Conservation (phyloP, 768 basidiomycete genomes). For the Xerocomus potaroensis region DNA sequence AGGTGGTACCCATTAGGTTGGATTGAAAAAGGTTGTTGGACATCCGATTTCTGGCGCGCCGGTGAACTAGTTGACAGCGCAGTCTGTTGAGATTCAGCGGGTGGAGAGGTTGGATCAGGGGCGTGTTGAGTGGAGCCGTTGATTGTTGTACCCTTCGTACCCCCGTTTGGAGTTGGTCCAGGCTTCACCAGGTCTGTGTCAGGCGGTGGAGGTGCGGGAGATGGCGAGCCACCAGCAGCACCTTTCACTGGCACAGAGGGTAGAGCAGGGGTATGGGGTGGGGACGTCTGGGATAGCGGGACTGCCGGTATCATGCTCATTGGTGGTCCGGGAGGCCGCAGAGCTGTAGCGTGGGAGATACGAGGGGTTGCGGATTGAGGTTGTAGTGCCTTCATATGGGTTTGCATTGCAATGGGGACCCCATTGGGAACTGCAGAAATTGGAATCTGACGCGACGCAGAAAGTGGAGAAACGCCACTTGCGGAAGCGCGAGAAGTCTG, state of each 20-base stretch:
- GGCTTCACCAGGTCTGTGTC: constrained; percentile 38
- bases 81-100: constrained; percentile 21
- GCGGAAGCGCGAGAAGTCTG: constrained; percentile 20
- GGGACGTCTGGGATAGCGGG: constrained; percentile 30
- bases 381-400: constrained; percentile 59
- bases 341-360: constrained; percentile 44
- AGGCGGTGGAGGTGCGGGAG: constrained; percentile 38
- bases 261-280: constrained; percentile 29
- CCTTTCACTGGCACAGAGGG: constrained; percentile 32
- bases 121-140: constrained; percentile 25
- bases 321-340: constrained; percentile 31
- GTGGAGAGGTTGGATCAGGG: constrained; percentile 11
- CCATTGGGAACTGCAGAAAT: constrained; percentile 36
- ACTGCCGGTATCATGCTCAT: constrained; percentile 30
- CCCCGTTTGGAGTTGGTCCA: constrained; percentile 16
- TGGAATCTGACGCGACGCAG: constrained; percentile 20
- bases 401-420: constrained; percentile 54
- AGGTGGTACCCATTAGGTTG: constrained; percentile 48
- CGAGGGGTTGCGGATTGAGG: constrained; percentile 49
- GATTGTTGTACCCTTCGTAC: constrained; percentile 29
- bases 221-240: constrained; percentile 25
- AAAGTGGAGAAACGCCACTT: constrained; percentile 26
- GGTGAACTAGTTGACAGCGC: constrained; percentile 33
- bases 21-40: constrained; percentile 38
- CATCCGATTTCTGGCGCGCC: constrained; percentile 46